Evolutionary conservation across 2,329 filamentous ascomycete species (phyloP).

Genomic region (Zelopaecilomyces penicillatus): DNA sequence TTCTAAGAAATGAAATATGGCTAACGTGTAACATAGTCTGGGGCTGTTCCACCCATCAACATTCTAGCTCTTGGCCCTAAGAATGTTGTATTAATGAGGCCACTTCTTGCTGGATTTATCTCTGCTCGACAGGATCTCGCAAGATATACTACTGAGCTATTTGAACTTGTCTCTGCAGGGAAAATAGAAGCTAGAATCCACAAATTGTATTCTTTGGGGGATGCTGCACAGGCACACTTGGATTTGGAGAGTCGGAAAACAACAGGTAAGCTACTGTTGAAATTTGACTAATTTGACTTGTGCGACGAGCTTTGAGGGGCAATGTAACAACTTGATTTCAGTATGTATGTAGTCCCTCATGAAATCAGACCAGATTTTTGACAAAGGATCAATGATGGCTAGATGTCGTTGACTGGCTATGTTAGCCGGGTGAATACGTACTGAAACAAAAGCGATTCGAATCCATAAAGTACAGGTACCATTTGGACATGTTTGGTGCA

Average conservation of each 20-base stretch:
- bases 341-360: no score
- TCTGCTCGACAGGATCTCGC: conserved; percentile 62
- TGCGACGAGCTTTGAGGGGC: neutral
- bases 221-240: conserved; percentile 62
- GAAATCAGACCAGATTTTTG: no score
- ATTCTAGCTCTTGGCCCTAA: conserved; percentile 55
- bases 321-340: no score
- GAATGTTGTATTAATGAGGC: conserved; percentile 69
- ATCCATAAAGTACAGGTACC: no score
- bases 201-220: conserved; percentile 65
- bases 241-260: conserved; percentile 79
- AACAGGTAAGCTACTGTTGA: conserved; percentile 73
- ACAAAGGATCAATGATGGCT: no score
- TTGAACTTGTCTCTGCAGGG: conserved; percentile 59
- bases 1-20: neutral
- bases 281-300: conserved; percentile 30
- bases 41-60: conserved; percentile 61
- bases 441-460: no score
- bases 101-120: conserved; percentile 64
- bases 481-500: no score
- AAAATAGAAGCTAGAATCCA: conserved; percentile 68
- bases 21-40: conserved; percentile 35
- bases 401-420: no score
- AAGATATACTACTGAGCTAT: conserved; percentile 62
- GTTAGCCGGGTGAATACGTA: no score